Evolutionary conservation across 345 rosid genomes (phyloP), one percentile per base, ranked within the genome.

Genomic region (Combretum micranthum): DNA sequence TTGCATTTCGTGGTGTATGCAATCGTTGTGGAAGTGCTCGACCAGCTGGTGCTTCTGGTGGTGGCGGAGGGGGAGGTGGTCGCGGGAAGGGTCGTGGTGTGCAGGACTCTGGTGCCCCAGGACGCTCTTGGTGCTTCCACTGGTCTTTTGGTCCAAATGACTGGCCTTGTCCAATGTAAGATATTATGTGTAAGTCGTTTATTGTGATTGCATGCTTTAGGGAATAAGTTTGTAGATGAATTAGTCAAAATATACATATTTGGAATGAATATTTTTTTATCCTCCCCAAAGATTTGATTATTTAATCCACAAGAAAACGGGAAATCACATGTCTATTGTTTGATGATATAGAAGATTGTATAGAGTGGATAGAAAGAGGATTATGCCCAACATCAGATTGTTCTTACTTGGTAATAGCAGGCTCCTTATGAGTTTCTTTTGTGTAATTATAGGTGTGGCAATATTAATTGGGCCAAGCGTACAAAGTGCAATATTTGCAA

Each of bases 161-260:
- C 73, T 93, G 99, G 99, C 44, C 96, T 74, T 93, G 99, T 73
- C 99, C 99, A 47, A 93, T 93, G 99, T 93, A 90, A 82, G 96
- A 57, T 53, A 23, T 52, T 59, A 22, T 42, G 32, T 42, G 26
- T 52, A 39, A 45, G 51, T 46, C 60, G 25, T 16, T 39, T 60
- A 39, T 15, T 37, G 19, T 48, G 48, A n/a, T 32, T 32, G 39
- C 39, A 32, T 32, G 39, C 39, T 32, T 32, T 32, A 32, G 39
- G 0, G 10, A 32, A 32, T 32, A 32, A 32, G 1, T 32, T 32
- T 32, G 10, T 7, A 32, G 39, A 32, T 32, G 5, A 32, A 32
- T 32, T 32, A 7, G 39, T 32, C 39, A 32, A 32, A 32, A 32
- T 7, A 32, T 32, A 7, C 39, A 32, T 32, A 32, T 1, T 32